These are phyloP conservation scores for Colletotrichum tropicicola DNA, from an alignment of 2,329 filamentous ascomycete species.

Conservation along the genomic window DNA sequence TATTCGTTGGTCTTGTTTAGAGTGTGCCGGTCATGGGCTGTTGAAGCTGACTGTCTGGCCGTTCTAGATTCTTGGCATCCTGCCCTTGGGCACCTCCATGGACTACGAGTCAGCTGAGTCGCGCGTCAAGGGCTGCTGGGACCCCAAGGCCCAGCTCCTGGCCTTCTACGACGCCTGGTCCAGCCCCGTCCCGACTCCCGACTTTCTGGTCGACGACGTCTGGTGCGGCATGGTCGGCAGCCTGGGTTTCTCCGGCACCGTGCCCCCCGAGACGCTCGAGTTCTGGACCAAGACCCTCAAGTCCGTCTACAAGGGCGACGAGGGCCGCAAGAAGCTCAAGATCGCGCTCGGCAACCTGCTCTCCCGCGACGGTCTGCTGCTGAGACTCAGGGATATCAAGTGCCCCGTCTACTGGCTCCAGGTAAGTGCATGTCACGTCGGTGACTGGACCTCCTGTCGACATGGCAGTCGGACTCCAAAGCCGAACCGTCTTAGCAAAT, in stretches of 20 bases:
- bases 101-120: conserved; percentile 59
- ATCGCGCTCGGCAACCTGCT: conserved; percentile 55
- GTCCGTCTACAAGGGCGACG: conserved; percentile 57
- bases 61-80: conserved; percentile 58
- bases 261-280: conserved; percentile 43
- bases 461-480: not conserved
- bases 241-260: conserved; percentile 55
- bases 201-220: conserved; percentile 56
- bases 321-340: conserved; percentile 57
- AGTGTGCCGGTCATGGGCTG: no score
- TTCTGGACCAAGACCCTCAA: conserved; percentile 58
- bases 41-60: no score
- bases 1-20: not conserved
- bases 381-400: conserved; percentile 54
- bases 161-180: conserved; percentile 55
- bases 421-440: conserved; percentile 44
- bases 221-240: conserved; percentile 55
- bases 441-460: not conserved
- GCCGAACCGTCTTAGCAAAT: no score
- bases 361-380: conserved; percentile 56
- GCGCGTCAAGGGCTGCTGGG: conserved; percentile 58
- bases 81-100: conserved; percentile 61
- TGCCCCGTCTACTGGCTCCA: conserved; percentile 64
- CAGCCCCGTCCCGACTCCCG: conserved; percentile 47
- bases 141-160: conserved; percentile 50